Evolutionary conservation across 2,329 filamentous ascomycete genomes (phyloP).

Genomic region (Xylaria sp.): DNA sequence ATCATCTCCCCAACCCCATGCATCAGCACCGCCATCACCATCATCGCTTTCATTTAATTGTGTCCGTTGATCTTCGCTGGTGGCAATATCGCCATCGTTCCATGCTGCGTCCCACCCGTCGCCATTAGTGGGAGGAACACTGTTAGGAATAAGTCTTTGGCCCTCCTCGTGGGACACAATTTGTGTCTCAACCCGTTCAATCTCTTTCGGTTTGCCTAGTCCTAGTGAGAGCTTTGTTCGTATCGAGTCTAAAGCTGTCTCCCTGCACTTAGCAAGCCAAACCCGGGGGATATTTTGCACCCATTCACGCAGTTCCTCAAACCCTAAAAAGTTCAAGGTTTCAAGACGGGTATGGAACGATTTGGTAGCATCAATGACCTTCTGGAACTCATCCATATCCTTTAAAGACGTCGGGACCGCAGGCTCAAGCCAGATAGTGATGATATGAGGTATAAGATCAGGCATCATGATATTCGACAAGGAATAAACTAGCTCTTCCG

Average conservation of each 20-base stretch:
- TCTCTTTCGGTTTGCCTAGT: conserved; percentile 69
- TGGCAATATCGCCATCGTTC: conserved; percentile 67
- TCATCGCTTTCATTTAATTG: conserved; percentile 19
- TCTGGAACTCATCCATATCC: conserved; percentile 74
- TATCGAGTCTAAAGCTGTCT: conserved; percentile 76
- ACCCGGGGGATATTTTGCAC: conserved; percentile 77
- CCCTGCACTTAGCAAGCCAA: conserved; percentile 85
- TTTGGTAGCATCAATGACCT: conserved; percentile 67
- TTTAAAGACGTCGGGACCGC: conserved; percentile 76
- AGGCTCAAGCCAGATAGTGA: conserved; percentile 75
- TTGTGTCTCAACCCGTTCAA: conserved; percentile 86
- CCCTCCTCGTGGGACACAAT: conserved; percentile 72
- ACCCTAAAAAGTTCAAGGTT: conserved; percentile 65
- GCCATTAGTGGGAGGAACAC: conserved; percentile 49
- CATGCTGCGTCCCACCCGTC: conserved; percentile 81
- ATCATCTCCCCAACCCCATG: conserved; percentile 85
- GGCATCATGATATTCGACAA: conserved; percentile 75
- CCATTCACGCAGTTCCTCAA: conserved; percentile 76
- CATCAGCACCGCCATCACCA: conserved; percentile 44
- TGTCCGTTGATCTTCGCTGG: conserved; percentile 29
- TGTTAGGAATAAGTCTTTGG: conserved; percentile 64
- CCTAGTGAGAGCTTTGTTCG: conserved; percentile 71
- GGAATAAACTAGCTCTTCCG: conserved; percentile 59
- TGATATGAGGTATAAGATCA: conserved; percentile 69
- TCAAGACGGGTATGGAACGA: conserved; percentile 69